Base-by-base conservation (phyloP, 176 grass and related monocot genomes). In the Avena atlantica region DNA sequence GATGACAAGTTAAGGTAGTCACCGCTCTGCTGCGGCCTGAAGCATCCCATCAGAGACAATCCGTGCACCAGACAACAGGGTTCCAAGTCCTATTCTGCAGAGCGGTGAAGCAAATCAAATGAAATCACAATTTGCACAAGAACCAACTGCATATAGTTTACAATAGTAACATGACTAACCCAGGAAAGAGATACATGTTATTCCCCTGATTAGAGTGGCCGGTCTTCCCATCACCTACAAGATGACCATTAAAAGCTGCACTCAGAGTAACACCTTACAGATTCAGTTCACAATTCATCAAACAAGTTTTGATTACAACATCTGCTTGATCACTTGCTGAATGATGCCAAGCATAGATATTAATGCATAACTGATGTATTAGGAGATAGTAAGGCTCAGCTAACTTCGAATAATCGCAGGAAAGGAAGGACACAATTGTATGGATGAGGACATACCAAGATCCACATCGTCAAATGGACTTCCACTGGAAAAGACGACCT, bases 101-200 rank as follows among this genome's bases (percentile, higher is more conserved):
- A 81, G 68, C n/a, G 52, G 52, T 50, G 42, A 75, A 64, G 49
- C 37, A 78, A 70, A 49, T 13, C 19, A 63, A 82, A 82, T 85
- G 29, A 78, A 59, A 49, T 45, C 31, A 85, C 42, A 86, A 71
- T 81, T 85, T 52, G 37, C 62, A 91, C 45, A 82, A 81, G n/a
- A 67, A 66, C 42, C 78, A 85, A 66, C 45, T 57, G 65, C 44
- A 75, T 75, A 79, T 76, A 57, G 69, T 62, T 36, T 59, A 87
- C 10, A 85, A 77, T 50, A 75, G 63, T 57, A 88, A 84, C 10
- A 78, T 13, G 62, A 93, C 89, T 85, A 85, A 99, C 97, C 97
- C 97, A 83, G 94, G 97, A 93, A 99, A 99, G 67, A 99, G 97
- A 85, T 99, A 99, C 97, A 99, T 96, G 63, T 99, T 99, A 78